Evolutionary conservation across 768 basidiomycete genomes (phyloP).

Genomic region (Boletus tomentosulus): DNA sequence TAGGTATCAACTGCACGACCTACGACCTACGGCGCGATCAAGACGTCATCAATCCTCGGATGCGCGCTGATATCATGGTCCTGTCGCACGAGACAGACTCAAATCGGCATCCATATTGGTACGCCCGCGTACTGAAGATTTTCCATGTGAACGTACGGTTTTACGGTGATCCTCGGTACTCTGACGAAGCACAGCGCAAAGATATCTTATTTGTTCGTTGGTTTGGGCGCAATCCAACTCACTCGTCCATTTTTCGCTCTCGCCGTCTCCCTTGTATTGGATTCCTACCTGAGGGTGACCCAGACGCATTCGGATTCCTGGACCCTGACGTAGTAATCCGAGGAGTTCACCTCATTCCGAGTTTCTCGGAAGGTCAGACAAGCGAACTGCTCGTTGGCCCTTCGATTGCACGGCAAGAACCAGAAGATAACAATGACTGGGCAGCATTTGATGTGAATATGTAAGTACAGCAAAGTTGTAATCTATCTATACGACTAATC

Average conservation of each 20-base stretch:
- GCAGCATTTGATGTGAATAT: slow-evolving; percentile 30
- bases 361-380: too few relatives aligned
- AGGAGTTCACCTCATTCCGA: background rate
- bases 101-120: slow-evolving; percentile 11
- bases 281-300: background rate
- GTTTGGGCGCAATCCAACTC: background rate
- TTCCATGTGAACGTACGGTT: background rate
- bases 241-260: background rate
- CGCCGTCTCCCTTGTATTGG: background rate
- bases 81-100: slow-evolving; percentile 20
- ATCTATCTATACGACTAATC: too few relatives aligned
- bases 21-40: slow-evolving; percentile 27
- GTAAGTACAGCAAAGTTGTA: too few relatives aligned
- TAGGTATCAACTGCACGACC: slow-evolving; percentile 28
- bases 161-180: background rate
- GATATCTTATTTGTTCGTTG: background rate
- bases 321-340: background rate
- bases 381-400: background rate
- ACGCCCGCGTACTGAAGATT: background rate
- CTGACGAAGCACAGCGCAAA: background rate
- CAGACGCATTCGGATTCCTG: background rate
- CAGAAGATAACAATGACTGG: slow-evolving; percentile 21
- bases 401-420: background rate
- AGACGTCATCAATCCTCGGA: slow-evolving; percentile 37
- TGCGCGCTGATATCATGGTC: slow-evolving; percentile 36